These are phyloP conservation scores for Rhizophora mangle DNA, from an alignment of 345 rosid species.

Conservation along the genomic window DNA sequence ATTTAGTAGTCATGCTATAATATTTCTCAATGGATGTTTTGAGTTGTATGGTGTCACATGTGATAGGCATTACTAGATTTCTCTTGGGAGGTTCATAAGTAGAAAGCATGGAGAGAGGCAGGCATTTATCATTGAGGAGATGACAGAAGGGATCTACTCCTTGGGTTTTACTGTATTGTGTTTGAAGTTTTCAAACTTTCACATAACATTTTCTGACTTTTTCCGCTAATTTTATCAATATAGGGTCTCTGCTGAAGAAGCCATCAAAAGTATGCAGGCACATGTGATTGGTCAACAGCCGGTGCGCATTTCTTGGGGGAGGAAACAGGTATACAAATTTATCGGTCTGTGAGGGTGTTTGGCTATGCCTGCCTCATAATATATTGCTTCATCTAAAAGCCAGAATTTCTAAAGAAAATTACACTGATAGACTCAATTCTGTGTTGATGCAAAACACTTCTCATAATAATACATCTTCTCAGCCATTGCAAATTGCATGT, in stretches of 20 bases:
- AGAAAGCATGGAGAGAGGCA: conserved; percentile 10
- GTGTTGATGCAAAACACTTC: too few relatives aligned
- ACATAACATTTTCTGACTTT: neutral
- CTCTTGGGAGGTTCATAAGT: conserved; percentile 19
- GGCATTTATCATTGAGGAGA: conserved; percentile 10
- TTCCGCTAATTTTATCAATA: neutral
- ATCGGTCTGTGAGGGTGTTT: conserved; percentile 6
- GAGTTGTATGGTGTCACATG: neutral
- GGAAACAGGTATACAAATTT: conserved; percentile 58
- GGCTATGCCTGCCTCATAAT: neutral
- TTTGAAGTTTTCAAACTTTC: neutral
- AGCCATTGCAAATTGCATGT: neutral
- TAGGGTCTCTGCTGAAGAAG: conserved; percentile 92
- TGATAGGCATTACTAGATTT: conserved; percentile 10
- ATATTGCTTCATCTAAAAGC: conserved; percentile 7
- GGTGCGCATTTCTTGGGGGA: conserved; percentile 81
- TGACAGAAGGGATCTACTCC: neutral
- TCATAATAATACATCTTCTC: too few relatives aligned
- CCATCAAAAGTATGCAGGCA: conserved; percentile 85
- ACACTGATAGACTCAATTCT: too few relatives aligned
- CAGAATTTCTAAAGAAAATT: neutral
- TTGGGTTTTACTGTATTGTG: neutral
- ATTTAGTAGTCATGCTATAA: too few relatives aligned
- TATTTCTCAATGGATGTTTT: too few relatives aligned
- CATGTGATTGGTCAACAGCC: conserved; percentile 86